phyloP scores from a whole-genome alignment of 768 basidiomycete species.

The Russula earlei region DNA sequence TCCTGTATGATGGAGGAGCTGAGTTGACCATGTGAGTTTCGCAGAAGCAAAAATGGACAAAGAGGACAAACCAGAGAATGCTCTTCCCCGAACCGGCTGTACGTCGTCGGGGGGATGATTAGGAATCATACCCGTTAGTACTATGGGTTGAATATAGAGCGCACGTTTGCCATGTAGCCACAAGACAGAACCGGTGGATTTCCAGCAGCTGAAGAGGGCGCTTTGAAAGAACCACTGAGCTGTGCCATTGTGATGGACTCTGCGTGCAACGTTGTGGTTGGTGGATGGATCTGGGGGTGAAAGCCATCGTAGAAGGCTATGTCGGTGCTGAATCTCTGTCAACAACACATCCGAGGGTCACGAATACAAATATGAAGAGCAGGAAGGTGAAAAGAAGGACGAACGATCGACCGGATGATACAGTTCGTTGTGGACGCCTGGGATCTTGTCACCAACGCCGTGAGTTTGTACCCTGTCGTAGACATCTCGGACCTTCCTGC shows the following conservation, averaged over 20 bases:
- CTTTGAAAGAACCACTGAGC: background rate
- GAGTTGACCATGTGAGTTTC: background rate
- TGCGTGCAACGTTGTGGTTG: background rate
- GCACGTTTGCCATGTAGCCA: background rate
- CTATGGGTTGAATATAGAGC: background rate
- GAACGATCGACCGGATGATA: background rate
- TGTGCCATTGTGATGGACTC: background rate
- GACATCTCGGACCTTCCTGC: background rate
- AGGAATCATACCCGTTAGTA: background rate
- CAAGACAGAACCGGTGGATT: background rate
- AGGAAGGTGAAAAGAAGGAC: background rate
- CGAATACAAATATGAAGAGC: too few species aligned
- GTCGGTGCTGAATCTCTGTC: background rate
- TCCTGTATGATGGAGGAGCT: slow-evolving; percentile 5
- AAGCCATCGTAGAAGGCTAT: background rate
- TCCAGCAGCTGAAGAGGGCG: background rate
- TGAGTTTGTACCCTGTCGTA: too few species aligned
- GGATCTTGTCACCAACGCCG: background rate
- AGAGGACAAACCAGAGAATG: background rate
- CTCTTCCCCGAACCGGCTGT: slow-evolving; percentile 3
- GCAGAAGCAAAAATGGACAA: too few species aligned
- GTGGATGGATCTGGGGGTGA: background rate
- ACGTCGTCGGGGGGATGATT: background rate
- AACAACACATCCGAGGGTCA: background rate
- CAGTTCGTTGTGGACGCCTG: background rate